Conservation (phyloP, 2,329 filamentous ascomycete genomes). For the Trichoderma sp. region DNA sequence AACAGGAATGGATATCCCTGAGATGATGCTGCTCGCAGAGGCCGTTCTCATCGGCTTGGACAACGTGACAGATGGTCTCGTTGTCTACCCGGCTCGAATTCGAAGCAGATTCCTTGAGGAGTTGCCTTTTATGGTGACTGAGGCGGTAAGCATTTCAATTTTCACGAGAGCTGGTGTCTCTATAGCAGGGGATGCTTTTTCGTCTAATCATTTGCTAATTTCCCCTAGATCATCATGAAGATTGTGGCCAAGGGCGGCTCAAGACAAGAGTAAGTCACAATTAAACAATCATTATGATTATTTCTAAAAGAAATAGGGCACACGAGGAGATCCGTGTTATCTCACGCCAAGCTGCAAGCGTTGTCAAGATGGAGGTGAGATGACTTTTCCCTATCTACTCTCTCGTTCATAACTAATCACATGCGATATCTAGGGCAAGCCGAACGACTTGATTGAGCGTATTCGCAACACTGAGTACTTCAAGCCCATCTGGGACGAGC, state of each 20-base stretch:
- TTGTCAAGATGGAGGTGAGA: constrained; percentile 50
- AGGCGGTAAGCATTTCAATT: constrained; percentile 39
- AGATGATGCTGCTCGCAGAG: constrained; percentile 68
- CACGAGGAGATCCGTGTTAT: constrained; percentile 88
- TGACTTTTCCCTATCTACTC: constrained; percentile 34
- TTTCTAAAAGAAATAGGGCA: constrained; percentile 41
- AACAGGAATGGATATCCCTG: neutral
- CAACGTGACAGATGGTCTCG: constrained; percentile 68
- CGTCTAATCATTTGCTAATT: neutral
- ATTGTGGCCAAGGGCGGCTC: constrained; percentile 69
- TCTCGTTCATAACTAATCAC: constrained; percentile 50
- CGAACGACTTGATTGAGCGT: constrained; percentile 80
- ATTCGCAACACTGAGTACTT: constrained; percentile 77
- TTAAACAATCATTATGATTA: neutral
- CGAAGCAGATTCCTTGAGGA: constrained; percentile 64
- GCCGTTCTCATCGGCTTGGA: constrained; percentile 67
- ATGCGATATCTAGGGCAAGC: constrained; percentile 56
- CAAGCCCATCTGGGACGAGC: constrained; percentile 66
- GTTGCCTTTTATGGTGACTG: constrained; percentile 82
- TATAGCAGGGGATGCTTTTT: neutral
- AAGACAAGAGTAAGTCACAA: constrained; percentile 52
- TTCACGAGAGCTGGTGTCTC: neutral
- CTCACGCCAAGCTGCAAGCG: constrained; percentile 70
- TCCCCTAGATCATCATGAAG: constrained; percentile 68
- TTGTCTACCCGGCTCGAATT: constrained; percentile 77